Base-by-base conservation (phyloP, 441 rosid species). In the Populus hybrid region DNA sequence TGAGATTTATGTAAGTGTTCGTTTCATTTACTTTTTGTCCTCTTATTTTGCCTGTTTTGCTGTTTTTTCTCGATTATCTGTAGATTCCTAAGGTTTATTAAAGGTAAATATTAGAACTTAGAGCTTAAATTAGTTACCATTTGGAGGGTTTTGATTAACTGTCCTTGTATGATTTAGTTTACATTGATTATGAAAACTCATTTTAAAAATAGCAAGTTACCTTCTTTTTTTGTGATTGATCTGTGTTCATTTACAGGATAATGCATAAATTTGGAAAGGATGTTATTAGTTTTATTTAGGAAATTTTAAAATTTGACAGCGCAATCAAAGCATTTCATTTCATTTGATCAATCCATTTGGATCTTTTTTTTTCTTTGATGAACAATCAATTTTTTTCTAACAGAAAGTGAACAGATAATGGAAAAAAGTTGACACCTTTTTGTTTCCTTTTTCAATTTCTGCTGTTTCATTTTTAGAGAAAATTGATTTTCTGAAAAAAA, bases 1-100 rank as follows among this genome's bases (percentile, higher is more conserved):
- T 64, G 72, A 53, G 42, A 73, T 40, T 69, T 56, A 67, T 29
- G 86, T 85, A 76, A 74, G 83, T 75, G 20, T 42, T 38, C 42
- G 53, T 59, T 65, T 53, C 18, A 16, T 63, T 21, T 18, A 6
- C 10, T 65, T 68, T 45, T 9, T 64, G 21, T 75, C 63, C 73
- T 64, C 24, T n/a, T 50, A 45, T 26, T 21, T n/a, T 21, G 11
- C 33, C 14, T 18, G n/a, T 29, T 68, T 7, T 20, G 18, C 11
- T 61, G 7, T 2, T 33, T 40, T 72, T 56, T 21, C 35, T n/a
- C 20, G 16, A 3, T 53, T 8, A 23, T 28, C n/a, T 2, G 5
- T 12, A 14, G 7, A 10, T 16, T 18, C 65, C 23, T 61, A 3
- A 1, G 65, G 28, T 63, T 61, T 63, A 9, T 9, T 21, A 63